These are phyloP conservation scores for Neurospora sp. DNA, from an alignment of 495 filamentous ascomycete genomes.

Conservation along the genomic window DNA sequence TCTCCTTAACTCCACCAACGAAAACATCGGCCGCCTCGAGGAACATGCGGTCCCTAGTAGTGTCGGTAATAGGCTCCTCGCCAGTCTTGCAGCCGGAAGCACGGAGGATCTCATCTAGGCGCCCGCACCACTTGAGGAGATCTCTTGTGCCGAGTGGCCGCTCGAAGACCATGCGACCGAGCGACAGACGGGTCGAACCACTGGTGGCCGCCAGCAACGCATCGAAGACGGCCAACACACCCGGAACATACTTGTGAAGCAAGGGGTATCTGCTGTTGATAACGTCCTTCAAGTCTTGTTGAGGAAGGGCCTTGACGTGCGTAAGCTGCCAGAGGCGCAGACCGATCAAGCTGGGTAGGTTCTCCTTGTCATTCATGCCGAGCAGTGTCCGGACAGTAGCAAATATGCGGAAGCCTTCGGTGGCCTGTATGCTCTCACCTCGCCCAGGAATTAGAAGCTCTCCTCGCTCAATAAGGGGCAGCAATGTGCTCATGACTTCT, in stretches of 20 bases:
- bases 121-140: constrained; percentile 79
- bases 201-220: constrained; percentile 46
- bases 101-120: constrained; percentile 52
- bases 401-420: constrained; percentile 77
- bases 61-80: constrained; percentile 63
- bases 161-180: constrained; percentile 44
- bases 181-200: constrained; percentile 41
- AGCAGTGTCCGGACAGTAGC: constrained; percentile 75
- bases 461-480: constrained; percentile 80
- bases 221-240: constrained; percentile 67
- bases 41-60: constrained; percentile 73
- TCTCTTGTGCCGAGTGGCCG: constrained; percentile 65
- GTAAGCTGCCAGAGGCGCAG: constrained; percentile 73
- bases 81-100: constrained; percentile 54
- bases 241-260: constrained; percentile 56
- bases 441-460: constrained; percentile 80
- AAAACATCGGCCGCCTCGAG: constrained; percentile 86
- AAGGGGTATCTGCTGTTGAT: constrained; percentile 57
- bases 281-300: constrained; percentile 67
- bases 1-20: constrained; percentile 63
- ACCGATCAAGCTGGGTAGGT: constrained; percentile 52
- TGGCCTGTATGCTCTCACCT: constrained; percentile 73
- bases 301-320: constrained; percentile 51
- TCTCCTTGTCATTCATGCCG: constrained; percentile 62
- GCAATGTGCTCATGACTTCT: constrained; percentile 81